Evolutionary conservation across 352 stramenopile genomes (phyloP).

Genomic region (Halophytophthora batemanensis): DNA sequence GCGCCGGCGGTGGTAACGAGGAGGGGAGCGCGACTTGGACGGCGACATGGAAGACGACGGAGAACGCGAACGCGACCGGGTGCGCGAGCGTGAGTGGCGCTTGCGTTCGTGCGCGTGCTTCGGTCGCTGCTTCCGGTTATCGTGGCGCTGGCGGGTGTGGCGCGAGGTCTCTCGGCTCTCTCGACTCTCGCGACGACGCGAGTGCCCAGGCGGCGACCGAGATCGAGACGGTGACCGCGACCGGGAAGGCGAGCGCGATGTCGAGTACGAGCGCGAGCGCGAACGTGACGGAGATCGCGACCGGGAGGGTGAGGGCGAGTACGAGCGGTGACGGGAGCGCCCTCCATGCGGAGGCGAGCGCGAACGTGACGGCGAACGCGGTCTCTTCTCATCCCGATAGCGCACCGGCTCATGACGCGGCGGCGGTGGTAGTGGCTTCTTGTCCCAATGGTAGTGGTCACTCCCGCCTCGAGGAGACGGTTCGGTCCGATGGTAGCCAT

Average conservation of each 20-base stretch:
- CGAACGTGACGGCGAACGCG: slow-evolving; percentile 21
- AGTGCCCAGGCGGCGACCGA: slow-evolving; percentile 15
- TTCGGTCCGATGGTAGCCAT: too few relatives aligned
- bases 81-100: slow-evolving; percentile 29
- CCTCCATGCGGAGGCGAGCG: slow-evolving; percentile 25
- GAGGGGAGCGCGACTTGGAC: slow-evolving; percentile 8
- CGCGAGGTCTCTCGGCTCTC: slow-evolving; percentile 17
- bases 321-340: slow-evolving; percentile 36
- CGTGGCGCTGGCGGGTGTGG: slow-evolving; percentile 13
- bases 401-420: slow-evolving; percentile 3
- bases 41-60: slow-evolving; percentile 19
- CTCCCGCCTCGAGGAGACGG: background rate
- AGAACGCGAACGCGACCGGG: slow-evolving; percentile 37
- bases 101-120: slow-evolving; percentile 19
- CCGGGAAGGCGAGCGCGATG: slow-evolving; percentile 26
- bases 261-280: slow-evolving; percentile 22
- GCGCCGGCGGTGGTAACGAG: slow-evolving; percentile 17
- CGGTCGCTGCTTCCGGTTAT: slow-evolving; percentile 12
- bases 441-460: background rate
- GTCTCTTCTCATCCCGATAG: slow-evolving; percentile 20
- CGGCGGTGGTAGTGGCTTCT: slow-evolving; percentile 5
- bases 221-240: slow-evolving; percentile 22
- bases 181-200: slow-evolving; percentile 19
- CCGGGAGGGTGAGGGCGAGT: slow-evolving; percentile 34
- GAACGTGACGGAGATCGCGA: slow-evolving; percentile 30